phyloP scores from a whole-genome alignment of 345 rosid species.

The Punica granatum region DNA sequence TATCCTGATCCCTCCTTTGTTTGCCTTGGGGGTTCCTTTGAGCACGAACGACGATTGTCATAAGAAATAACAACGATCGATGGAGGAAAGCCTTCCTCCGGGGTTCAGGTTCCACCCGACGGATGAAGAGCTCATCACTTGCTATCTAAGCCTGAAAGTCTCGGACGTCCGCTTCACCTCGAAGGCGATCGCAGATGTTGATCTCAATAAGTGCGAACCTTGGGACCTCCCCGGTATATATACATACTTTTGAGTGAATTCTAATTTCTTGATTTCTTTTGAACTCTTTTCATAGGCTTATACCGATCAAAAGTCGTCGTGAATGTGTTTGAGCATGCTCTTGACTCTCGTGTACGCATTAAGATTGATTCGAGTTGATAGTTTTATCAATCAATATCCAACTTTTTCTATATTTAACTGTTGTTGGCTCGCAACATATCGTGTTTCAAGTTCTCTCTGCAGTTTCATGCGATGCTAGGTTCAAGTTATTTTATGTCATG shows the following conservation, averaged over 20 bases:
- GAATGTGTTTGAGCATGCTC: no score
- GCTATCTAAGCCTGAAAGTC: slow-evolving; percentile 60
- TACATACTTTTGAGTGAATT: not conserved
- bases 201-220: slow-evolving; percentile 96
- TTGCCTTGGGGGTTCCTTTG: not conserved
- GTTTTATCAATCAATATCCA: no score
- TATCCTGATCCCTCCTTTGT: not conserved
- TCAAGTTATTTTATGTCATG: no score
- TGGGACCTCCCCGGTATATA: slow-evolving; percentile 94
- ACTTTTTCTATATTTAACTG: no score
- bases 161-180: slow-evolving; percentile 56
- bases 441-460: no score
- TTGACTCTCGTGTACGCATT: no score
- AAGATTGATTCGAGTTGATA: no score
- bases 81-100: slow-evolving; percentile 91
- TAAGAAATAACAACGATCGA: slow-evolving; percentile 6
- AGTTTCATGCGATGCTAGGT: no score
- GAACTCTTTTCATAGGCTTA: not conserved
- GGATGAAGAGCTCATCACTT: slow-evolving; percentile 91
- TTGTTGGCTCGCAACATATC: no score
- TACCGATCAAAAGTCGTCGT: no score
- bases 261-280: not conserved
- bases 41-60: not conserved
- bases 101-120: slow-evolving; percentile 98
- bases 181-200: slow-evolving; percentile 84